Evolutionary conservation across 1,139 yeast species (phyloP).

Genomic region (Pichia sorboxylosa): DNA sequence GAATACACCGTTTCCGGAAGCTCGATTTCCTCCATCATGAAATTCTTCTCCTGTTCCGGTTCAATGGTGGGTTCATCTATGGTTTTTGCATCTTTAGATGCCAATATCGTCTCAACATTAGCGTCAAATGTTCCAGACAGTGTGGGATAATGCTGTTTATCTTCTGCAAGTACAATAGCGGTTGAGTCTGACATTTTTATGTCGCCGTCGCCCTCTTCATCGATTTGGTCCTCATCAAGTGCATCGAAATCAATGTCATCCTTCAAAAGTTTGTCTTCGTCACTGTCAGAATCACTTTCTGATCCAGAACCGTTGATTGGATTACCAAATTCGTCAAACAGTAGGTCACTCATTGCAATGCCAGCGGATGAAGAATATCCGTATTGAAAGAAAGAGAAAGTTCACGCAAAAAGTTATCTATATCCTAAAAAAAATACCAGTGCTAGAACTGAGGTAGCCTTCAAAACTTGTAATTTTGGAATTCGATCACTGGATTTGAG

Average conservation of each 20-base stretch:
- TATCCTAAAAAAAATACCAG: too few species aligned
- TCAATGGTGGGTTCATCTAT: conserved; percentile 55
- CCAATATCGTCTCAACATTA: conserved; percentile 55
- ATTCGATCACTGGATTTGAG: too few species aligned
- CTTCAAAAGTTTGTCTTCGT: neutral
- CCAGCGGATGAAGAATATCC: neutral
- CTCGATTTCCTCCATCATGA: conserved; percentile 38
- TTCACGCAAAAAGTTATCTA: too few species aligned
- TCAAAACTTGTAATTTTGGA: too few species aligned
- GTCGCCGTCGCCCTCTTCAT: conserved; percentile 14
- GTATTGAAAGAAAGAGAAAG: too few species aligned
- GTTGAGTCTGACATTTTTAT: neutral
- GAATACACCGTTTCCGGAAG: conserved; percentile 55
- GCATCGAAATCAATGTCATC: neutral
- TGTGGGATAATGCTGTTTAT: conserved; percentile 32
- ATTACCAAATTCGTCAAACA: conserved; percentile 78
- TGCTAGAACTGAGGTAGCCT: too few species aligned
- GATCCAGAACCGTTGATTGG: conserved; percentile 38
- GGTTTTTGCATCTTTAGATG: conserved; percentile 43
- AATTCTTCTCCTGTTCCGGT: conserved; percentile 35
- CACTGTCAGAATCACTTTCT: conserved; percentile 6
- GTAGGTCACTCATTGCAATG: conserved; percentile 1
- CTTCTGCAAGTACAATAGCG: conserved; percentile 32
- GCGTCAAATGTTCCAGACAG: conserved; percentile 38
- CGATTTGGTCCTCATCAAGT: conserved; percentile 3